These are phyloP conservation scores for Sphenostylis stenocarpa DNA, from an alignment of 306 rosid species.

Conservation along the genomic window DNA sequence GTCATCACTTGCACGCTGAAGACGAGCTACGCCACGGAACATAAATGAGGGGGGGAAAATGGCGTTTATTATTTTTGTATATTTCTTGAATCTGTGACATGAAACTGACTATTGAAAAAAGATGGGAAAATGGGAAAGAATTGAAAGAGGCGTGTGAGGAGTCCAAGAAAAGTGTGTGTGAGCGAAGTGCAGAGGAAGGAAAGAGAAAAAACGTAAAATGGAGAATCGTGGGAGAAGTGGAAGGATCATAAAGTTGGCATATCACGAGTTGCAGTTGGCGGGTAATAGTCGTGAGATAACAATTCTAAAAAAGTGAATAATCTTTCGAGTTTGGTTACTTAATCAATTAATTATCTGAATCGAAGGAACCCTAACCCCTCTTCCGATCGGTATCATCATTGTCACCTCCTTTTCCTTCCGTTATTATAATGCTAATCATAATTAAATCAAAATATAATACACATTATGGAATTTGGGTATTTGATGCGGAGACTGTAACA, in stretches of 20 bases:
- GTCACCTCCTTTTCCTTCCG: not conserved
- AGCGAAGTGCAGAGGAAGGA: conserved; percentile 1
- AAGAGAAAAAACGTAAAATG: not conserved
- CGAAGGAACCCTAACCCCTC: not conserved
- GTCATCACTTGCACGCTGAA: too few relatives aligned
- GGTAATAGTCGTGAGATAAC: conserved; percentile 20
- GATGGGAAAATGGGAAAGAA: not conserved
- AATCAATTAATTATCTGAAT: not conserved
- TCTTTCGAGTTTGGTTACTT: not conserved
- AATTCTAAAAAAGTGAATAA: not conserved
- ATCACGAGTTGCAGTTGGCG: conserved; percentile 30
- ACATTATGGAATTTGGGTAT: conserved; percentile 1
- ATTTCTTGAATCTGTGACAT: not conserved
- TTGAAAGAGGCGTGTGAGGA: not conserved
- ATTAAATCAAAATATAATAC: not conserved
- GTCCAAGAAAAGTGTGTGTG: not conserved
- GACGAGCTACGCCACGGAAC: too few relatives aligned
- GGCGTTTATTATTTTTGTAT: not conserved
- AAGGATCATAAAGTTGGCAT: conserved; percentile 20
- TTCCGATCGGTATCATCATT: conserved; percentile 15
- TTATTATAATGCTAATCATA: not conserved
- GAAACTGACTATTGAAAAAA: not conserved
- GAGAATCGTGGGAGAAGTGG: conserved; percentile 24
- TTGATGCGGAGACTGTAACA: not conserved
- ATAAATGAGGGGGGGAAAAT: too few relatives aligned